Base-by-base conservation (phyloP, 495 filamentous ascomycete species). In the Aspergillus sparsus region DNA sequence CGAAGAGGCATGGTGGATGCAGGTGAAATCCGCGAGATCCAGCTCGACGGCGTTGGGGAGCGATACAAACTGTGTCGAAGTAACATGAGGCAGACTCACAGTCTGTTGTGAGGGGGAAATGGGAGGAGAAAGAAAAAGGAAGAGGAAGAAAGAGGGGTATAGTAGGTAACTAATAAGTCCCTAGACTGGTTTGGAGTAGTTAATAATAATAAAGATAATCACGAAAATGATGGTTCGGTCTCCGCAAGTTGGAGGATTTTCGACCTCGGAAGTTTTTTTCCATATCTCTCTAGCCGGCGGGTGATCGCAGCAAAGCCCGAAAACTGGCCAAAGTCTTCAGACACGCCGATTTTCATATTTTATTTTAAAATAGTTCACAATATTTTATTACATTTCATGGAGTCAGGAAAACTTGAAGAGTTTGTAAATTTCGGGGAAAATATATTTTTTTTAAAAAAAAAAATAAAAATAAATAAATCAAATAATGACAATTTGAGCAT, bases 1-100 rank as follows among this genome's bases (percentile, higher is more conserved):
- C 86, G 86, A 61, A 98, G 80, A 72, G 93, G 93, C 93, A 98
- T 97, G 50, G 55, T 66, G 42, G 73, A 78, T 64, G 77, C 79
- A 64, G 77, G 59, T 35, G 66, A 64, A 59, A 62, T 62, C 72
- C 80, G 83, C 73, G 76, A 82, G 73, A 81, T 71, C 75, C 79
- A 77, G 78, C 82, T 81, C 74, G 77, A 71, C 73, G 80, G 76
- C 64, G 76, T 74, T 52, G 73, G 67, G 60, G 77, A 70, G 57
- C 76, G 72, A 65, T 67, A 72, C 58, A 76, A 71, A 63, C 71
- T 73, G 64, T 73, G 74, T 71, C 77, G 75, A 58, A 82, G 72
- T 67, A 87, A 80, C 84, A 86, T 86, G 66, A 76, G 60, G 60
- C 60, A 65, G 62, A 61, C 57, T 35, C 60, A 56, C 46, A 57